Percentiles rank a stretch among this genome's conserved stretches.
Evolutionary conservation across 495 filamentous ascomycete genomes (phyloP).

Genomic region (Aspergillus bertholletiae): DNA sequence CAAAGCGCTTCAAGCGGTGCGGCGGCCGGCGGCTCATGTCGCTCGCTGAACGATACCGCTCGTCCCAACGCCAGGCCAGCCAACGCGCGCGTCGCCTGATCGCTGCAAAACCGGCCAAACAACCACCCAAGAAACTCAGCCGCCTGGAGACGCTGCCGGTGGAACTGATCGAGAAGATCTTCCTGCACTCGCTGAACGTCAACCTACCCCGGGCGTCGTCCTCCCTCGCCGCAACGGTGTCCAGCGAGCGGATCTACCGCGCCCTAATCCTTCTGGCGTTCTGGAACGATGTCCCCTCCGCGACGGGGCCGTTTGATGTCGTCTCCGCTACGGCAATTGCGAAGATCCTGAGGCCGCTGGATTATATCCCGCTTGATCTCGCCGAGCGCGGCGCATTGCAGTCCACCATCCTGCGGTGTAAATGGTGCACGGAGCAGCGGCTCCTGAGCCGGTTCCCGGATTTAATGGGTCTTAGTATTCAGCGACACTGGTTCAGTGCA

Average conservation of each 20-base stretch:
- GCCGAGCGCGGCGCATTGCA: constrained; percentile 29
- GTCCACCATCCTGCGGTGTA: constrained; percentile 26
- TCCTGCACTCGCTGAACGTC: constrained; percentile 46
- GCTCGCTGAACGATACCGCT: constrained; percentile 1
- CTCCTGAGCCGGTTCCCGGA: constrained; percentile 29
- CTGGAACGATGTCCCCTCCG: constrained; percentile 25
- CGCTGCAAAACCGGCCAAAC: constrained; percentile 11
- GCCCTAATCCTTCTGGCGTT: constrained; percentile 39
- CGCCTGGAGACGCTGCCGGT: constrained; percentile 48
- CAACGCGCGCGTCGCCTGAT: constrained; percentile 13
- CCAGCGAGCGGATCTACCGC: constrained; percentile 39
- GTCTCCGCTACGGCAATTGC: constrained; percentile 13
- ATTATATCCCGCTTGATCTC: constrained; percentile 22
- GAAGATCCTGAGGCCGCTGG: constrained; percentile 29
- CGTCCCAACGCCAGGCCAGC: constrained; percentile 8
- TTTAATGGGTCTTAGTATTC: constrained; percentile 29
- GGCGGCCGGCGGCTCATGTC: constrained; percentile 21
- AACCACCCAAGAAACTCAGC: constrained; percentile 21
- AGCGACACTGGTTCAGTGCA: constrained; percentile 30
- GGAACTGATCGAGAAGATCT: constrained; percentile 53
- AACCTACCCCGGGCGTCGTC: constrained; percentile 45
- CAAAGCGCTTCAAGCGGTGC: constrained; percentile 11
- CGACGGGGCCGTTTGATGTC: neutral
- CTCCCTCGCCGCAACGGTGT: constrained; percentile 32
- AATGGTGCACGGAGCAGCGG: constrained; percentile 37